These are phyloP conservation scores for Ustilago loliicola DNA, from an alignment of 1,284 basidiomycete species.

Conservation along the genomic window DNA sequence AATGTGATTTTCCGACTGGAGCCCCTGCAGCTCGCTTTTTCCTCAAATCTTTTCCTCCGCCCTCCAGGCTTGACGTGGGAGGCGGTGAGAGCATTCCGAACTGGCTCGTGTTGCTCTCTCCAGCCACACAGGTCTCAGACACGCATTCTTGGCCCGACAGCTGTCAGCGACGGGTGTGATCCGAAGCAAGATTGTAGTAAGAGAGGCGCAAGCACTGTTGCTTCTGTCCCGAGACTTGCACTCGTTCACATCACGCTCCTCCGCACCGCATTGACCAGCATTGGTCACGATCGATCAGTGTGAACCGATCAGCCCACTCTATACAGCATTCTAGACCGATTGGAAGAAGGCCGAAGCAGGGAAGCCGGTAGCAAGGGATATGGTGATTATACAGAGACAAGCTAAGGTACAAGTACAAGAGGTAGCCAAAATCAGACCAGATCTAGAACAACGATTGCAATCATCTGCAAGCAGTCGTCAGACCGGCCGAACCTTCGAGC, in stretches of 20 bases:
- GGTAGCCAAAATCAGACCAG: not conserved
- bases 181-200: not conserved
- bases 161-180: no score
- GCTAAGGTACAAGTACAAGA: slow-evolving; percentile 2
- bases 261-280: not conserved
- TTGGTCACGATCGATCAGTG: not conserved
- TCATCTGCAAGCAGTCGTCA: not conserved
- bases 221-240: not conserved
- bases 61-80: slow-evolving; percentile 6
- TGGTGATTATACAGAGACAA: slow-evolving; percentile 7
- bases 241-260: not conserved
- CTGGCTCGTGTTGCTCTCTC: not conserved
- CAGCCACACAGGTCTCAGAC: no score
- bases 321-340: not conserved
- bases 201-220: not conserved
- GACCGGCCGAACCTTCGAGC: not conserved
- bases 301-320: not conserved
- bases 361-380: not conserved
- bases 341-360: not conserved
- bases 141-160: no score
- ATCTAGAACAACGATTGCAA: not conserved
- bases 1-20: not conserved
- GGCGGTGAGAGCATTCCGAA: not conserved
- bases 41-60: no score
- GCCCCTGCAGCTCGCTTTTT: slow-evolving; percentile 17